phyloP scores from a whole-genome alignment of 2,329 filamentous ascomycete species.

The Pseudocercospora crystallina region DNA sequence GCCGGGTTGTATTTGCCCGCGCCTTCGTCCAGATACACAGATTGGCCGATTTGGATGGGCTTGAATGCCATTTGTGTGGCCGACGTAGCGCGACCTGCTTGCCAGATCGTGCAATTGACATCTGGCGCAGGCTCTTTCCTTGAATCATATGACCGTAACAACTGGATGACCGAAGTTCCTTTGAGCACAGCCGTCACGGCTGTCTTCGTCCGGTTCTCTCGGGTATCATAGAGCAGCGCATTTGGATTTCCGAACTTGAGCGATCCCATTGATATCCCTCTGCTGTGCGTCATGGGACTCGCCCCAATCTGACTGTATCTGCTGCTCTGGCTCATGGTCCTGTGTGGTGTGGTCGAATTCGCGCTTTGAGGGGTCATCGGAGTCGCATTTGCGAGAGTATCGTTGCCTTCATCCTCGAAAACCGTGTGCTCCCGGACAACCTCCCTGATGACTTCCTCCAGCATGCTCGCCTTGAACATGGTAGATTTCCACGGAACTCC shows the following conservation, averaged over 20 bases:
- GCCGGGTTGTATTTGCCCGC: constrained; percentile 88
- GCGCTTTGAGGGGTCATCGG: constrained; percentile 50
- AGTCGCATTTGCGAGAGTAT: constrained; percentile 53
- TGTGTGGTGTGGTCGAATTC: constrained; percentile 44
- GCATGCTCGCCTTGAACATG: constrained; percentile 91
- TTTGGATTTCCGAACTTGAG: constrained; percentile 76
- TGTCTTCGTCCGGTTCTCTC: constrained; percentile 71
- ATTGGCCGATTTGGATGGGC: constrained; percentile 89
- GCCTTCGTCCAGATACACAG: constrained; percentile 90
- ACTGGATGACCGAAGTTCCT: constrained; percentile 66
- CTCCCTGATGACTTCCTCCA: constrained; percentile 76
- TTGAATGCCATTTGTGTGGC: constrained; percentile 94
- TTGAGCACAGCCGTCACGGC: constrained; percentile 90
- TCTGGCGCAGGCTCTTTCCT: constrained; percentile 86
- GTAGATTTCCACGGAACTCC: constrained; percentile 94
- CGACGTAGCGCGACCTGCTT: constrained; percentile 90
- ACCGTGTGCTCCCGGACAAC: constrained; percentile 80
- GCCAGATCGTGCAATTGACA: constrained; percentile 94
- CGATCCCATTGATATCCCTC: constrained; percentile 47
- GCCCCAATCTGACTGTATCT: constrained; percentile 75
- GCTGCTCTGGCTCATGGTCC: constrained; percentile 77
- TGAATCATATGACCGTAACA: constrained; percentile 93
- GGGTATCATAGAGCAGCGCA: constrained; percentile 80
- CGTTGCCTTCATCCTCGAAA: constrained; percentile 79
- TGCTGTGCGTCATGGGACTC: constrained; percentile 58